Evolutionary conservation across 768 basidiomycete species (phyloP).

Genomic region (Phlegmacium glaucopus): DNA sequence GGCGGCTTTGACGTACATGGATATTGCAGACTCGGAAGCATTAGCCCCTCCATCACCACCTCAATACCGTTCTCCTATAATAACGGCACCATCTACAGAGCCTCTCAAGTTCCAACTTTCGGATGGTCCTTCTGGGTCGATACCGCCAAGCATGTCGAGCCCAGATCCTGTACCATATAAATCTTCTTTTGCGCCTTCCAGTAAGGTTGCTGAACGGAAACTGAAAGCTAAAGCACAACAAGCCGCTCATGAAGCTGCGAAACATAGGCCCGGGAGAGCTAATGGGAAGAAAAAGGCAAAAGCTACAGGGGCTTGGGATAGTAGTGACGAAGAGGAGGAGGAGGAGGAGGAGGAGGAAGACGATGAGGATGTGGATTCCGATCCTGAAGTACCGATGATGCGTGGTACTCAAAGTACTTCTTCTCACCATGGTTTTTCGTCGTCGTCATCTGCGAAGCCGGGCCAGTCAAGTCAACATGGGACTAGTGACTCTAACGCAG

Average conservation of each 20-base stretch:
- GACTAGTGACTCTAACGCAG: conserved; percentile 20
- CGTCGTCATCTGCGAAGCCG: conserved; percentile 20
- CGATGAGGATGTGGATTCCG: conserved; percentile 51
- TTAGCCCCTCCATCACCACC: conserved; percentile 20
- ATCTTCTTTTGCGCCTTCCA: conserved; percentile 88
- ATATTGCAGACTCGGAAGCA: conserved; percentile 42
- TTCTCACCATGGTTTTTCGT: conserved; percentile 14
- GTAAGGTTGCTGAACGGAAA: conserved; percentile 79
- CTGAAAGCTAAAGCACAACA: conserved; percentile 83
- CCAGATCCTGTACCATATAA: conserved; percentile 44
- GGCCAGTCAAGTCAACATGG: conserved; percentile 16
- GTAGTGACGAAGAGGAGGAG: conserved; percentile 81
- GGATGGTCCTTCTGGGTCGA: conserved; percentile 5
- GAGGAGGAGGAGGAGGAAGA: conserved; percentile 87
- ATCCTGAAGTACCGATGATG: conserved; percentile 9
- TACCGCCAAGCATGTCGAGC: too few relatives aligned
- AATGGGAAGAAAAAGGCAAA: conserved; percentile 59
- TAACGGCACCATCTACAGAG: conserved; percentile 8
- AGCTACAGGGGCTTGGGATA: conserved; percentile 59
- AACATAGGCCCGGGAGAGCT: conserved; percentile 68
- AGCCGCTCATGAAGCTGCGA: conserved; percentile 76
- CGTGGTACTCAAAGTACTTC: conserved; percentile 11
- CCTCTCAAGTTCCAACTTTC: conserved; percentile 32
- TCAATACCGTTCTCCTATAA: not conserved
- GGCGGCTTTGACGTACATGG: conserved; percentile 76